Evolutionary conservation across 1,284 basidiomycete genomes (phyloP), one percentile per base, ranked within the genome.

Genomic region (Veloporphyrellus conicus): DNA sequence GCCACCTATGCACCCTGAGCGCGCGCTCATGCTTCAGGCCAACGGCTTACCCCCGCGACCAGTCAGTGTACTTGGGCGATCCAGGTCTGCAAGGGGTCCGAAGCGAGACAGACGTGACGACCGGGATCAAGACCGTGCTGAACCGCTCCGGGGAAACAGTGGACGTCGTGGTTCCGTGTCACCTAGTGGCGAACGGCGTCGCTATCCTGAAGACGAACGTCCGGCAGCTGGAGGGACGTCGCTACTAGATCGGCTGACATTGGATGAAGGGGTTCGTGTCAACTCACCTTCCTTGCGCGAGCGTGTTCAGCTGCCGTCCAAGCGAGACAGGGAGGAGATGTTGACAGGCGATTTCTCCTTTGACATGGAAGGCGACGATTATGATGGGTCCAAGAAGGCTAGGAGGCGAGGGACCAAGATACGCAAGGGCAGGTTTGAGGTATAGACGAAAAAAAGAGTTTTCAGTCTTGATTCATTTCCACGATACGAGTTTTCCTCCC

Each of bases 291-390:
- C 72, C 12, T 48, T 75, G 48, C 62, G 71, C 11, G 72, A 74
- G 3, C 61, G 73, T 15, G 72, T 75, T 19, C 67, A 71, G 42
- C 40, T 67, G 19, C 70, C 68, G 8, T 54, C 56, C 22, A 72
- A 73, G 54, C 62, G 73, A 43, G 68, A 70, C 40, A 60, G 65
- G 20, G 70, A 69, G 6, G 71, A 74, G 0, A 64, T 69, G 66
- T 41, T 62, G 43, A 35, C 33, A 5, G 60, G 63, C 20, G 59
- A 61, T 5, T 1, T 44, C 3, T 4, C 41, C 3, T 45, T 64
- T 9, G 53, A 55, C 1, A 12, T 11, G 6, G 65, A 64, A 25
- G 47, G 41, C 3, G 64, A 68, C 2, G 62, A 63, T 1, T 45
- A 50, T 1, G 63, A 64, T 6, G 63, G 47, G 3, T 43, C 41